Percentiles rank a stretch among this genome's conserved stretches.
phyloP scores from a whole-genome alignment of 2,329 filamentous ascomycete genomes.

The Plectosphaerella cucumerina region DNA sequence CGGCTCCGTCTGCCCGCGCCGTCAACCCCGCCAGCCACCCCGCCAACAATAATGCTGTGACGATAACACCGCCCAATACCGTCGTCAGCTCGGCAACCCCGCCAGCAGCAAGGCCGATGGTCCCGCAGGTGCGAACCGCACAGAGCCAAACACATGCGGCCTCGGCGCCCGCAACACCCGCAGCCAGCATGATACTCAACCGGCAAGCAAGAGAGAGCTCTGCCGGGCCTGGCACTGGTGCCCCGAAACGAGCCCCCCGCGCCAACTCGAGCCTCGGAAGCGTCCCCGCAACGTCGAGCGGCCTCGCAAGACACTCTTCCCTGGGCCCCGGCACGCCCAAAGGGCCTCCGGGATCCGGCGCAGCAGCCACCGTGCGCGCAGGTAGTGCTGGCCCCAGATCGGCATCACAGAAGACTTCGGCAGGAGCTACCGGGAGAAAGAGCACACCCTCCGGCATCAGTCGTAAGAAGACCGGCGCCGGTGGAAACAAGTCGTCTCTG shows the following conservation, averaged over 20 bases:
- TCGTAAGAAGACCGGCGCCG: slow-evolving; percentile 42
- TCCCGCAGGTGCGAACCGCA: slow-evolving; percentile 43
- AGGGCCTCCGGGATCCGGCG: slow-evolving; percentile 21
- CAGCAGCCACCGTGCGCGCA: slow-evolving; percentile 37
- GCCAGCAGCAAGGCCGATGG: slow-evolving; percentile 34
- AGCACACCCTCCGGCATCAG: slow-evolving; percentile 37
- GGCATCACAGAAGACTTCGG: slow-evolving; percentile 38
- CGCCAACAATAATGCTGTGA: slow-evolving; percentile 18
- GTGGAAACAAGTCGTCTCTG: slow-evolving; percentile 53
- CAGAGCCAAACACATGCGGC: slow-evolving; percentile 48
- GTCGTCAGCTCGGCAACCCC: slow-evolving; percentile 36
- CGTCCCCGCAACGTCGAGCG: slow-evolving; percentile 49
- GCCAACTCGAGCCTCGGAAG: slow-evolving; percentile 42
- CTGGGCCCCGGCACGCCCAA: slow-evolving; percentile 61
- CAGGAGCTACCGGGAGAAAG: slow-evolving; percentile 37
- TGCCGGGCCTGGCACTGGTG: slow-evolving; percentile 45
- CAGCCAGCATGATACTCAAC: slow-evolving; percentile 55
- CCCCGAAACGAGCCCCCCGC: slow-evolving; percentile 49
- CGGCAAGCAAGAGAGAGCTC: slow-evolving; percentile 55
- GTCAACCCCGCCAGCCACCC: slow-evolving; percentile 38
- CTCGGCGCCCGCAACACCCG: slow-evolving; percentile 57
- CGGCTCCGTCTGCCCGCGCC: slow-evolving; percentile 32
- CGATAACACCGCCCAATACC: slow-evolving; percentile 28
- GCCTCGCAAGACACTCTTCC: slow-evolving; percentile 58
- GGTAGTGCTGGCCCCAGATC: slow-evolving; percentile 59